A percentile compares a stretch with the other conserved stretches of the same genome.
Evolutionary conservation across 2,329 filamentous ascomycete genomes (phyloP).

Genomic region (Ambrosiella beaveri): DNA sequence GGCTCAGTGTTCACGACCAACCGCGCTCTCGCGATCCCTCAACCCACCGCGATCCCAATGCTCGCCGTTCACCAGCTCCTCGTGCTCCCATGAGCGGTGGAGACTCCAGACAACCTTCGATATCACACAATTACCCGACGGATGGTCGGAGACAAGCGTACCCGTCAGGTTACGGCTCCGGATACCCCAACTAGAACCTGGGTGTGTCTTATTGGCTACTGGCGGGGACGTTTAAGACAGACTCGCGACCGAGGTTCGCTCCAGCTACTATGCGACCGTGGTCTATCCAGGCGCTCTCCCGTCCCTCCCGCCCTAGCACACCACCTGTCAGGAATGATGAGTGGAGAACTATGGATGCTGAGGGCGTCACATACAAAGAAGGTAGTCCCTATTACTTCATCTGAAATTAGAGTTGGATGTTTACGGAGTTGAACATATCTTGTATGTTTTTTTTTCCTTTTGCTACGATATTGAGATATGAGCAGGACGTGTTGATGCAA

Average conservation of each 20-base stretch:
- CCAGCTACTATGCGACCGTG: background rate
- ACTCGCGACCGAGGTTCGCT: background rate
- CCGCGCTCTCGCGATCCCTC: background rate
- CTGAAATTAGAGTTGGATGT: conserved; percentile 1
- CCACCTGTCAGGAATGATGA: background rate
- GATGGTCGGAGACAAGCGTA: conserved; percentile 34
- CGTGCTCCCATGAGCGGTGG: conserved; percentile 5
- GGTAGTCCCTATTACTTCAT: conserved; percentile 6
- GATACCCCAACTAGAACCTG: conserved; percentile 13
- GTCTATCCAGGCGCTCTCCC: background rate
- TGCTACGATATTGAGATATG: conserved; percentile 10
- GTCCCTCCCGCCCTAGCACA: background rate
- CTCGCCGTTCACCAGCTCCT: background rate
- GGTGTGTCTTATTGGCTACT: conserved; percentile 4
- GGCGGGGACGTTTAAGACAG: background rate
- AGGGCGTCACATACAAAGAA: background rate
- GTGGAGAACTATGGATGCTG: background rate
- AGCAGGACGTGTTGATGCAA: background rate
- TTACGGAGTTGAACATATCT: conserved; percentile 1
- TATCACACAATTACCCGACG: conserved; percentile 36
- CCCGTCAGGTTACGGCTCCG: conserved; percentile 12
- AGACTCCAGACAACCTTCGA: conserved; percentile 22
- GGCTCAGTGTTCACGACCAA: conserved; percentile 17
- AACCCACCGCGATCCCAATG: too few relatives aligned
- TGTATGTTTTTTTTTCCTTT: background rate